Base-by-base conservation (phyloP, 179 eudicot species). In the Pouteria campechiana region DNA sequence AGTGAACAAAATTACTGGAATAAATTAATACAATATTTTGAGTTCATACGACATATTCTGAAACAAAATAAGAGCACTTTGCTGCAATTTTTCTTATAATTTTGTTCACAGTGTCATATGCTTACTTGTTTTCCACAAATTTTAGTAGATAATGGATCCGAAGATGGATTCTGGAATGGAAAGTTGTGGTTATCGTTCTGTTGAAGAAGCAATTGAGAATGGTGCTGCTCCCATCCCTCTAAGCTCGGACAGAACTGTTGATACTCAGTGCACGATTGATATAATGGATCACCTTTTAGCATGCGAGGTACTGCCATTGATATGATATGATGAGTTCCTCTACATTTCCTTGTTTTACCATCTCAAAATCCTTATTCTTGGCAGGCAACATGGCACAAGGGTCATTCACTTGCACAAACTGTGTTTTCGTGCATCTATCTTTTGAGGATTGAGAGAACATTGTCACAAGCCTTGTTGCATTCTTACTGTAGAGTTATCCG, bases 361-460 rank as follows among this genome's bases (percentile, higher is more conserved):
- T 8, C 30, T 32, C 42, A 37, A 27, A 8, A 36, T 59, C 44
- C 46, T 55, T 34, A 41, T 54, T 25, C 29, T 46, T 75, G 67
- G 74, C 96, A 86, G 98, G 98, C 94, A 47, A 90, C 98, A 15
- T 90, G 98, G 98, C 98, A 90, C 71, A 82, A 79, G 68, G 98
- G 98, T 50, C 88, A 83, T 63, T 79, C 98, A 55, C 66, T 90
- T 65, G 85, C 92, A 18, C 96, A 86, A 60, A 90, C 98, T 21
- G 76, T 90, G 39, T 90, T 67, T 55, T 81, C 98, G 52, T 86
- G 94, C 73, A 66, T 86, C 44, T 90, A 90, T 58, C 94, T 90
- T 48, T 49, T 90, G 65, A 73, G 82, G 73, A 75, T 79, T 52
- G 96, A 86, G 41, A 83, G 84, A 53, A 86, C 87, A 15, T 67